Base-by-base conservation (phyloP, 352 stramenopile genomes). In the Phytophthora citrophthora region DNA sequence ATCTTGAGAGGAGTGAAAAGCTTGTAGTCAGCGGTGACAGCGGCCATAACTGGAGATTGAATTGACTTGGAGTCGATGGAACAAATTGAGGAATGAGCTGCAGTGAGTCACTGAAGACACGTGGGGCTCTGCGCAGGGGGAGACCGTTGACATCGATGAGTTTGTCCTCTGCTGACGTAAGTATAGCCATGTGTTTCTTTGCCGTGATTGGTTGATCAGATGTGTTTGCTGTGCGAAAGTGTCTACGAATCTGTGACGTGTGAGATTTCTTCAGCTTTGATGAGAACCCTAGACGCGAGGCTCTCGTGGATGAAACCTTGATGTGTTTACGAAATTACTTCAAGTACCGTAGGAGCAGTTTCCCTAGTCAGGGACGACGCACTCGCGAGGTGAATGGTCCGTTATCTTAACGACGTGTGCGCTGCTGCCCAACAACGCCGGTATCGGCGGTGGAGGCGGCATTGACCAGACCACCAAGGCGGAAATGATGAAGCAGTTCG, bases 401-500 rank as follows among this genome's bases (percentile, higher is more conserved):
- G n/a, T n/a, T n/a, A n/a, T n/a, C n/a, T n/a, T n/a, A n/a, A n/a
- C n/a, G n/a, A n/a, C n/a, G n/a, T n/a, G n/a, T n/a, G n/a, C n/a
- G n/a, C 27, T 10, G 9, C 27, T 32, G 7, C 2, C 9, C 4
- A 32, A 32, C 64, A 89, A 89, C 50, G 81, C 79, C 11, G 77
- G 75, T 18, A 73, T 83, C n/a, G 61, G 81, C 18, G 59, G 60
- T 23, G 51, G 49, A 38, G 63, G 70, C 39, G 70, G 54, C 18
- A 61, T 86, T 5, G 63, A 65, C 27, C 66, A 68, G 20, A 68
- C 64, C 15, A 75, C 70, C 36, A 82, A 81, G 56, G 54, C 69
- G 6, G 60, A 83, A 18, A 45, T 87, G 40, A 61, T 86, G 63
- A 52, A 70, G 23, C 74, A 88, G 56, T 84, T 90, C 36, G 69